Evolutionary conservation across 1,284 basidiomycete species (phyloP).

Genomic region (Cutaneotrichosporon dermatis): DNA sequence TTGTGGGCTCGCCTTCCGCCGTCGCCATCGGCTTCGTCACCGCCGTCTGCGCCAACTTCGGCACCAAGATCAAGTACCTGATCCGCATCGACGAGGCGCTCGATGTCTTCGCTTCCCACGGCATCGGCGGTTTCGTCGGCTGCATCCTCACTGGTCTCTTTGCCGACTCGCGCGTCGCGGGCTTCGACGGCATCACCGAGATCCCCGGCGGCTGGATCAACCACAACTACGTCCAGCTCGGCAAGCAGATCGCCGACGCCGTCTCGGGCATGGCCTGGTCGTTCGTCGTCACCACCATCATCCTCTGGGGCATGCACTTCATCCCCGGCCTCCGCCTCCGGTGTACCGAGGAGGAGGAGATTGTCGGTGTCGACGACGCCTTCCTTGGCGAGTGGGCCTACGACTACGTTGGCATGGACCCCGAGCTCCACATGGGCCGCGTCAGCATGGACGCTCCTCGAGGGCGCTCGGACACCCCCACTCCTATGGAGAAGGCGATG

Average conservation of each 20-base stretch:
- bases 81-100: conserved; percentile 64
- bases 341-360: conserved; percentile 74
- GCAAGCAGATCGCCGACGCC: conserved; percentile 59
- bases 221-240: conserved; percentile 66
- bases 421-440: conserved; percentile 50
- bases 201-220: conserved; percentile 90
- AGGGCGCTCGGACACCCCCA: background rate
- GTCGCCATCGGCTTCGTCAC: conserved; percentile 81
- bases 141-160: conserved; percentile 66
- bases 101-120: conserved; percentile 81
- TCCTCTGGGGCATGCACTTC: conserved; percentile 88
- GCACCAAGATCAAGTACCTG: conserved; percentile 76
- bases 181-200: conserved; percentile 68
- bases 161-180: conserved; percentile 77
- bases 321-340: conserved; percentile 81
- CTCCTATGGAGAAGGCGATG: too few relatives aligned
- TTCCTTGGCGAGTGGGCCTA: conserved; percentile 95
- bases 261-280: conserved; percentile 69
- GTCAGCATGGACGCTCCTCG: background rate
- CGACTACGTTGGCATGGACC: conserved; percentile 65
- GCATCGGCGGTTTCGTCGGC: conserved; percentile 80
- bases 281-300: conserved; percentile 76
- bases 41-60: conserved; percentile 84
- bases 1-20: conserved; percentile 73
- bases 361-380: conserved; percentile 86